These are phyloP conservation scores for Amphicarpaea edgeworthii DNA, from an alignment of 306 rosid genomes.

Conservation along the genomic window DNA sequence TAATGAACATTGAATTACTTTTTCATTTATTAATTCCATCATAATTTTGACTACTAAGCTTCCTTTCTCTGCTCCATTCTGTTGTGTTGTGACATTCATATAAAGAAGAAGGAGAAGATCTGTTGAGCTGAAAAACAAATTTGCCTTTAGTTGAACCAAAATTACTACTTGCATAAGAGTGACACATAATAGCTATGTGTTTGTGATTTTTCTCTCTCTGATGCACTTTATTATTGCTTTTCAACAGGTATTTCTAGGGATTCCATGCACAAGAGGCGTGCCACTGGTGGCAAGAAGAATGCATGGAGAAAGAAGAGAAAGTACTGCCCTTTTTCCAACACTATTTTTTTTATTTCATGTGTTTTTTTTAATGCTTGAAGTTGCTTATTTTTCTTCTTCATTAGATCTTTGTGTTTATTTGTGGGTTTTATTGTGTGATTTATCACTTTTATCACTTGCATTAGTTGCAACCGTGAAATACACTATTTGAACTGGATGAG, in stretches of 20 bases:
- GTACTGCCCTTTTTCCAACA: not conserved
- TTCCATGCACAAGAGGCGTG: constrained; percentile 52
- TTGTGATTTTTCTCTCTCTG: not conserved
- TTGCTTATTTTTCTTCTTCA: not conserved
- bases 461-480: not conserved
- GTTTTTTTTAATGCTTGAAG: not conserved
- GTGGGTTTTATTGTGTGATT: not conserved
- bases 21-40: constrained; percentile 17
- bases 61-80: constrained; percentile 14
- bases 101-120: no score
- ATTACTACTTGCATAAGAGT: no score
- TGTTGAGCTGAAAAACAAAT: no score
- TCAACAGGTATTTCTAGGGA: constrained; percentile 50
- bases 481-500: not conserved
- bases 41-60: constrained; percentile 3
- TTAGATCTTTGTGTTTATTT: not conserved
- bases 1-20: not conserved
- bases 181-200: no score
- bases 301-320: constrained; percentile 53
- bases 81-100: constrained; percentile 24
- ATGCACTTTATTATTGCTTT: not conserved
- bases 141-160: no score
- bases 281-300: constrained; percentile 54
- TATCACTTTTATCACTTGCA: not conserved
- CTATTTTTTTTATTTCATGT: not conserved